Conservation (phyloP, 2,329 filamentous ascomycete species). For the Pseudovirgaria hyperparasitica region DNA sequence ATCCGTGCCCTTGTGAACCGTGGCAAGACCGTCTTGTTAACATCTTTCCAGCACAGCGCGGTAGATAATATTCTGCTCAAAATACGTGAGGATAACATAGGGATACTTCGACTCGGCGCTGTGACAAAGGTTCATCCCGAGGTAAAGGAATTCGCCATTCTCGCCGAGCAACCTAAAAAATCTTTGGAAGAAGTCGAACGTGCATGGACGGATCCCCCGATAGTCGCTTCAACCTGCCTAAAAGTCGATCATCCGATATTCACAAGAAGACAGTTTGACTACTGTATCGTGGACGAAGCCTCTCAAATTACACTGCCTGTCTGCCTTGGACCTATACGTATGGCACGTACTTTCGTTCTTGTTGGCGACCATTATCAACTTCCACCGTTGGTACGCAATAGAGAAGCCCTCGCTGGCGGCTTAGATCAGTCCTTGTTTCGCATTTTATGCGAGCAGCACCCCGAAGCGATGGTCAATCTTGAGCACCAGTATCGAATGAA, state of each 20-base stretch:
- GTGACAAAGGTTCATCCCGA: slow-evolving; percentile 77
- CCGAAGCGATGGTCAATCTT: slow-evolving; percentile 75
- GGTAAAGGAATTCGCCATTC: slow-evolving; percentile 70
- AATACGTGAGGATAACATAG: slow-evolving; percentile 63
- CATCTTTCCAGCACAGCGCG: slow-evolving; percentile 93
- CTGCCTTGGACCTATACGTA: slow-evolving; percentile 83
- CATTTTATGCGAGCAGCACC: slow-evolving; percentile 77
- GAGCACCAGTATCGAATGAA: slow-evolving; percentile 98
- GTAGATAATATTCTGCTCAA: slow-evolving; percentile 98
- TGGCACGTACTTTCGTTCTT: slow-evolving; percentile 85
- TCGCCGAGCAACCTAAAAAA: slow-evolving; percentile 60
- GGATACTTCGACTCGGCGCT: slow-evolving; percentile 74
- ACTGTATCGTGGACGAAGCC: slow-evolving; percentile 96
- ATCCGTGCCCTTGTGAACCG: slow-evolving; percentile 80
- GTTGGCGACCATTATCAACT: slow-evolving; percentile 96
- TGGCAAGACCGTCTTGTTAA: slow-evolving; percentile 83
- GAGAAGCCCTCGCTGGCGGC: slow-evolving; percentile 71
- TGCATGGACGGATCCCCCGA: slow-evolving; percentile 72
- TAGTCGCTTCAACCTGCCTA: slow-evolving; percentile 91
- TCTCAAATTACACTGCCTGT: slow-evolving; percentile 95
- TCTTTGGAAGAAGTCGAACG: slow-evolving; percentile 73
- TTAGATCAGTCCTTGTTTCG: slow-evolving; percentile 92
- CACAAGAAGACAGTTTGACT: slow-evolving; percentile 81
- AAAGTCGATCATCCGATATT: slow-evolving; percentile 85
- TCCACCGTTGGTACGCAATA: slow-evolving; percentile 86